Base-by-base conservation (phyloP, 345 rosid genomes). In the Corchorus capsularis region DNA sequence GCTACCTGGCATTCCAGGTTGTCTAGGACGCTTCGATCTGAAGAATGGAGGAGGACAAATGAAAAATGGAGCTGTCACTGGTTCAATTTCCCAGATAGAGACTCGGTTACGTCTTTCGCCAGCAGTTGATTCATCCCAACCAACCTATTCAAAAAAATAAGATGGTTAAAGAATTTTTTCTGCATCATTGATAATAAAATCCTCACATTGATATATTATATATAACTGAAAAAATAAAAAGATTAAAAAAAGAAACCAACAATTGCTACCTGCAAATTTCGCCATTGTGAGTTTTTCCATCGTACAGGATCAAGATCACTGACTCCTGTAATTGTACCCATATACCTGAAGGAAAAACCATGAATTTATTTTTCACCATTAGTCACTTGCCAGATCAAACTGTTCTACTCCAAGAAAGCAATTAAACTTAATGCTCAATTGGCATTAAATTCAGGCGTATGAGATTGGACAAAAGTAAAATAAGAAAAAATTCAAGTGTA, bases 261-360 rank as follows among this genome's bases (percentile, higher is more conserved):
- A 60, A 27, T 34, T 52, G 17, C 32, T 80, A 92, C 98, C 93
- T 92, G 98, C 82, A 96, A 83, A 79, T 92, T 92, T 55, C 98
- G 90, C 99, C 99, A 96, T 71, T 94, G 98, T 6, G 99, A 96
- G 79, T 86, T 87, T 84, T 92, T 94, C 99, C 98, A 96, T 80
- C 99, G 80, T 46, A 90, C 80, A 35, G 98, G 89, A 81, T 94
- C 99, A 65, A 96, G 84, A 85, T 96, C 99, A 72, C 88, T 87
- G 63, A 91, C 84, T 63, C 97, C 96, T 0, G 94, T 96, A 71
- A 96, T 81, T 64, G 99, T 96, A 41, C 99, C 99, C 99, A 94
- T 94, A 74, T 89, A 94, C 84, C 99, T 96, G 74, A 88, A 87
- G 81, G 78, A 50, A 62, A 57, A 78, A 61, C 0, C 15, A 5